These are phyloP conservation scores for Amanita muscaria DNA, from an alignment of 768 basidiomycete species.

Conservation along the genomic window DNA sequence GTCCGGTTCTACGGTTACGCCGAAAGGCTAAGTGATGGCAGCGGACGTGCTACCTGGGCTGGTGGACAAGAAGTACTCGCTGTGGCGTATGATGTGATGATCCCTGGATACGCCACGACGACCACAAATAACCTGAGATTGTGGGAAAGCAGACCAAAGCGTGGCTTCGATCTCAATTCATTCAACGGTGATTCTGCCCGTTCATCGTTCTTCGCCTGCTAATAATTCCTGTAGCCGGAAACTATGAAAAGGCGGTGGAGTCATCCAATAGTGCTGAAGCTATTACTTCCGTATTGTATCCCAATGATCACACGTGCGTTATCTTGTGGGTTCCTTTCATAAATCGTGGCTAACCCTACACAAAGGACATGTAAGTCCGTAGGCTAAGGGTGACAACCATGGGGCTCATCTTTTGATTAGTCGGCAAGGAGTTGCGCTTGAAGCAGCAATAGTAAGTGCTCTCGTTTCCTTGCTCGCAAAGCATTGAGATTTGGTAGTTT, in stretches of 20 bases:
- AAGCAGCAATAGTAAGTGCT: conserved; percentile 80
- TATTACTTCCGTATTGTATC: conserved; percentile 93
- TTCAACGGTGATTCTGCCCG: conserved; percentile 64
- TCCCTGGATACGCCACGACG: conserved; percentile 77
- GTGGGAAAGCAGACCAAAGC: conserved; percentile 81
- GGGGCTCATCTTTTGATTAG: conserved; percentile 26
- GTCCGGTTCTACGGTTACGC: conserved; percentile 86
- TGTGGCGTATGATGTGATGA: conserved; percentile 90
- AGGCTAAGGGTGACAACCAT: not conserved
- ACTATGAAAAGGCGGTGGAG: conserved; percentile 86
- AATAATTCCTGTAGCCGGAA: conserved; percentile 50
- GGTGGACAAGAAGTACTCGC: conserved; percentile 94
- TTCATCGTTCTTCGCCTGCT: not conserved
- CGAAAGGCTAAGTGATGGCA: conserved; percentile 53
- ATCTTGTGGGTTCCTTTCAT: not conserved
- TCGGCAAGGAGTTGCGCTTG: conserved; percentile 81
- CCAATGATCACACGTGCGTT: conserved; percentile 77
- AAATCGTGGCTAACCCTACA: conserved; percentile 6
- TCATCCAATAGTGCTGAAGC: conserved; percentile 85
- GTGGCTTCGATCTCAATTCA: conserved; percentile 87
- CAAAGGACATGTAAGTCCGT: conserved; percentile 34
- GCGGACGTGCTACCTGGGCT: conserved; percentile 60
- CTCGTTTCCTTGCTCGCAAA: not conserved
- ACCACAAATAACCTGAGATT: conserved; percentile 86
- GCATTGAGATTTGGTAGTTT: conserved; percentile 34